Evolutionary conservation across 805 yeast species (phyloP), one percentile per base, ranked within the genome.

Genomic region (Sugiyamaella lignohabitans): DNA sequence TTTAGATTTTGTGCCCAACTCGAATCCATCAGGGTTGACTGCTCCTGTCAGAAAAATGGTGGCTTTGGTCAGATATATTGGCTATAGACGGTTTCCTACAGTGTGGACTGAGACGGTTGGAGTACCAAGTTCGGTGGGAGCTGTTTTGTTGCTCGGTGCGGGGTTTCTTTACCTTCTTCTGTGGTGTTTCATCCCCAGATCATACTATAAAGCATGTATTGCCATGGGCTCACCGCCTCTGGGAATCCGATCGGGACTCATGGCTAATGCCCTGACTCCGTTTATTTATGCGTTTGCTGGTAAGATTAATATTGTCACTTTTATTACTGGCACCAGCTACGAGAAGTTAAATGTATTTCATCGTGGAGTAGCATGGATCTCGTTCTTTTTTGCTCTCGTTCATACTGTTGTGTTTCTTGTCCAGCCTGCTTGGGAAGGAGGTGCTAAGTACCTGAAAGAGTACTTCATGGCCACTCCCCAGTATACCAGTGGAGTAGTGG

Each of bases 201-300:
- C 40, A 4, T 53, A 47, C 40, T 54, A 53, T 36, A 20, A 55
- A 39, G 46, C 52, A 10, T 54, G 57, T 42, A 16, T 30, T 20
- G 45, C 36, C 21, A 49, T 54, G 36, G 57, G 55, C 11, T 43
- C 49, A 2, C 57, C 57, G 2, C 57, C 57, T 3, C 6, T 54
- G 34, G 56, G 53, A 10, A 46, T 45, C 11, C 45, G 55, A 19
- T 45, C 57, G 1, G 57, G 53, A 3, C 10, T 54, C 11, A 45
- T 54, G 49, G 47, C 57, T 21, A 54, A 53, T 41, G 53, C 54
- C 8, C 27, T 54, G 47, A 53, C 52, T 14, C 57, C 57, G 4
- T 50, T 54, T 35, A 54, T 54, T 29, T 54, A 42, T 38, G 48
- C 52, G 4, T 43, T 54, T 16, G 40, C 50, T 14, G 55, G 57